These are phyloP conservation scores for Trametes meyenii DNA, from an alignment of 768 basidiomycete species.

Conservation along the genomic window DNA sequence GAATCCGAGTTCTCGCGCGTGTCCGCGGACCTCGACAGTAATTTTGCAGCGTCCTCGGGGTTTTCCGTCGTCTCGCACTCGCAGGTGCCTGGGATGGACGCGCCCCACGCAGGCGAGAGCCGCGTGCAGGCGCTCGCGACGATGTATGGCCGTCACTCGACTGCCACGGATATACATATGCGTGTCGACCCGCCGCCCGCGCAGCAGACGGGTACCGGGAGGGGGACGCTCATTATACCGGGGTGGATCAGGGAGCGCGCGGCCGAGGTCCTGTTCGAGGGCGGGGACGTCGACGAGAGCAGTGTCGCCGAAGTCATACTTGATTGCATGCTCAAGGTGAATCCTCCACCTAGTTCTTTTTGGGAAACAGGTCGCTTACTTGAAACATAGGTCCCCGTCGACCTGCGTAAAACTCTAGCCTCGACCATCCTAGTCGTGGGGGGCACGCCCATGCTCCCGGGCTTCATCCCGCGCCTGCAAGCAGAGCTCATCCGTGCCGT, in stretches of 20 bases:
- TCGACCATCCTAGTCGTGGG: slow-evolving; percentile 86
- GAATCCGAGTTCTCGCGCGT: slow-evolving; percentile 68
- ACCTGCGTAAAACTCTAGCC: slow-evolving; percentile 82
- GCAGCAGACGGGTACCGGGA: slow-evolving; percentile 71
- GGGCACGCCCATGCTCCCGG: slow-evolving; percentile 89
- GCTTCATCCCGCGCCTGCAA: slow-evolving; percentile 90
- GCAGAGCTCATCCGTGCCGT: slow-evolving; percentile 71
- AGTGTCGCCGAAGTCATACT: slow-evolving; percentile 84
- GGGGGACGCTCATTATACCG: slow-evolving; percentile 81
- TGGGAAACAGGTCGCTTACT: neutral
- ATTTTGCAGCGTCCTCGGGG: slow-evolving; percentile 53
- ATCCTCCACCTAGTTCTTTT: neutral
- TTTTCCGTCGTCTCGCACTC: slow-evolving; percentile 57
- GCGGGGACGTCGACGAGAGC: slow-evolving; percentile 85
- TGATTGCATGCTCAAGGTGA: slow-evolving; percentile 77
- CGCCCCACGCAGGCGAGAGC: slow-evolving; percentile 43
- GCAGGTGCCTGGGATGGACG: slow-evolving; percentile 32
- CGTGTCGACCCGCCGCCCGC: slow-evolving; percentile 66
- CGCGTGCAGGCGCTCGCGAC: slow-evolving; percentile 67
- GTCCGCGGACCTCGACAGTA: slow-evolving; percentile 50
- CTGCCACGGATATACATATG: slow-evolving; percentile 73
- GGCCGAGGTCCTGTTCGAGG: slow-evolving; percentile 88
- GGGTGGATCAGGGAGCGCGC: slow-evolving; percentile 95
- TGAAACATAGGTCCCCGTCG: slow-evolving; percentile 72
- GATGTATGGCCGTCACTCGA: slow-evolving; percentile 77